A percentile compares a stretch with the other conserved stretches of the same genome.
Conservation (phyloP, 768 basidiomycete genomes). For the Pleurotus salmoneostramineus region DNA sequence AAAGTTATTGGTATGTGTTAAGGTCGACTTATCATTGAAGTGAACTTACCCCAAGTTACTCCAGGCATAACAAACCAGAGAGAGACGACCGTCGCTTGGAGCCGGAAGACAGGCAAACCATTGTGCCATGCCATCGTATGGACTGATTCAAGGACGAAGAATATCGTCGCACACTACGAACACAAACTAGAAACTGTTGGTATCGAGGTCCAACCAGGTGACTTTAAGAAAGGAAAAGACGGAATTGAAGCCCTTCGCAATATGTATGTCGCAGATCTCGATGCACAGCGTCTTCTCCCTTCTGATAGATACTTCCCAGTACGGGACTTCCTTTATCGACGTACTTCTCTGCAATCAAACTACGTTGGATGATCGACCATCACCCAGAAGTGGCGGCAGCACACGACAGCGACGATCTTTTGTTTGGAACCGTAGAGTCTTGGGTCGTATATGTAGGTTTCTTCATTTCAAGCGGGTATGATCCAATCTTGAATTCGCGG, state of each 20-base stretch:
- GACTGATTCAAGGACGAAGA: slow-evolving; percentile 92
- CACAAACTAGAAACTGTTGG: slow-evolving; percentile 69
- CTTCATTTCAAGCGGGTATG: not conserved
- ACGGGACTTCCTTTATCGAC: slow-evolving; percentile 95
- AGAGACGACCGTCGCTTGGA: slow-evolving; percentile 95
- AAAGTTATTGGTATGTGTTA: slow-evolving; percentile 78
- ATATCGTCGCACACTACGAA: slow-evolving; percentile 77
- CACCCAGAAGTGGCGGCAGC: slow-evolving; percentile 71
- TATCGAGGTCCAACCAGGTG: slow-evolving; percentile 64
- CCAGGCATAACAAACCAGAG: slow-evolving; percentile 95
- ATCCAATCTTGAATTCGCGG: not conserved
- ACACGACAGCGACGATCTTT: slow-evolving; percentile 73
- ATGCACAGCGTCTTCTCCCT: slow-evolving; percentile 9
- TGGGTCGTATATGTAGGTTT: slow-evolving; percentile 85
- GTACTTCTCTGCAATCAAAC: slow-evolving; percentile 96
- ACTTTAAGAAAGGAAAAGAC: slow-evolving; percentile 67
- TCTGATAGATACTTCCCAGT: slow-evolving; percentile 32
- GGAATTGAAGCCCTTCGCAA: slow-evolving; percentile 61
- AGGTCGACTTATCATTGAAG: slow-evolving; percentile 9
- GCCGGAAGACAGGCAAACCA: slow-evolving; percentile 83
- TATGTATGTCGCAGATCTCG: slow-evolving; percentile 42
- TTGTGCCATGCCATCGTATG: slow-evolving; percentile 91
- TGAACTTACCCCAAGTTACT: slow-evolving; percentile 9
- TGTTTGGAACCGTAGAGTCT: slow-evolving; percentile 95
- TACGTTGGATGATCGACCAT: slow-evolving; percentile 96